Conservation (phyloP, 2,329 filamentous ascomycete species). For the Aspergillus clavatus region DNA sequence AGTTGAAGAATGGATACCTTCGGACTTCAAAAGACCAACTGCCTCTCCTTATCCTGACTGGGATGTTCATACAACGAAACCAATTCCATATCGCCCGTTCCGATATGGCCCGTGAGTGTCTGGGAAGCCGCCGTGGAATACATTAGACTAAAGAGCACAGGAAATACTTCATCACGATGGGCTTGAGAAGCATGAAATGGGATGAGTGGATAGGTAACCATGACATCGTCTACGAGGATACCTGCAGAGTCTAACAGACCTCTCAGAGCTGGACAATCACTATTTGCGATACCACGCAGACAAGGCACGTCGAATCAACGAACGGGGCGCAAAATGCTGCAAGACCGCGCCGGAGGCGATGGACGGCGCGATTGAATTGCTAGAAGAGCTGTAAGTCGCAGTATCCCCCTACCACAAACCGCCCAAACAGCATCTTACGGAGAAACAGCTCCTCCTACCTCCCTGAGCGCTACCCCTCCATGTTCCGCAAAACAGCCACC, state of each 20-base stretch:
- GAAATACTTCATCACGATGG: slow-evolving; percentile 73
- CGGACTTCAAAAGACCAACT: slow-evolving; percentile 55
- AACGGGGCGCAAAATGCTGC: slow-evolving; percentile 64
- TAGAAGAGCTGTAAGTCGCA: slow-evolving; percentile 61
- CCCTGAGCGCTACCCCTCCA: slow-evolving; percentile 66
- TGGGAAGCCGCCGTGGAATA: neutral
- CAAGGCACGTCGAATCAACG: slow-evolving; percentile 63
- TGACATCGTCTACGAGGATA: neutral
- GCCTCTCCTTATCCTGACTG: slow-evolving; percentile 63
- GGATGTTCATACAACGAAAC: slow-evolving; percentile 64
- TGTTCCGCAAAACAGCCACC: slow-evolving; percentile 60
- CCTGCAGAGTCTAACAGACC: neutral
- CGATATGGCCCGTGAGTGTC: slow-evolving; percentile 61
- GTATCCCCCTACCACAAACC: neutral
- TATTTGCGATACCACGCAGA: slow-evolving; percentile 67
- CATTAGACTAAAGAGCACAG: slow-evolving; percentile 15
- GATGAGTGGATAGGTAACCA: slow-evolving; percentile 64
- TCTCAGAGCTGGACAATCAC: slow-evolving; percentile 69
- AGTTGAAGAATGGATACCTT: slow-evolving; percentile 51
- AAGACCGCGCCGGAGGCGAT: slow-evolving; percentile 65
- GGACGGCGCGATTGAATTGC: slow-evolving; percentile 67
- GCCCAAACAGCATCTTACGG: slow-evolving; percentile 2
- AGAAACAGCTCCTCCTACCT: slow-evolving; percentile 54
- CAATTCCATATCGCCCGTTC: slow-evolving; percentile 73
- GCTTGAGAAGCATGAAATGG: slow-evolving; percentile 63